These are phyloP conservation scores for Nakazawaea peltata DNA, from an alignment of 805 yeast species.

Conservation along the genomic window DNA sequence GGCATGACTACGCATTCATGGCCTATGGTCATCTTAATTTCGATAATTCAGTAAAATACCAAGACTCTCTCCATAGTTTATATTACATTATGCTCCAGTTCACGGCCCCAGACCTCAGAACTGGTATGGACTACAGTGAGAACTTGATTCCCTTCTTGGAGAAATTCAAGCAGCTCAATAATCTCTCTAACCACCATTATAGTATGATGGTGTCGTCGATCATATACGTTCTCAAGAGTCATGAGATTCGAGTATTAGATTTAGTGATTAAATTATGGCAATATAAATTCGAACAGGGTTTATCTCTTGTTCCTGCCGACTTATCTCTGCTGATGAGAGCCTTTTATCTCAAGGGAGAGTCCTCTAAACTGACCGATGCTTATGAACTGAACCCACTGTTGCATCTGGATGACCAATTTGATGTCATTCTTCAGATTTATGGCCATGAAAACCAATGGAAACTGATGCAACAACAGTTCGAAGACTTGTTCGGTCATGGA, in stretches of 20 bases:
- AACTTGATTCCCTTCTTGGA: slow-evolving; percentile 1
- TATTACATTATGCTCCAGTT: slow-evolving; percentile 1
- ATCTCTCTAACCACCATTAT: slow-evolving; percentile 7
- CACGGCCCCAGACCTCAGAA: neutral
- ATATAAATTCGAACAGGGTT: neutral
- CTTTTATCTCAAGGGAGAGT: slow-evolving; percentile 15
- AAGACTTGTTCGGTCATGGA: slow-evolving; percentile 45
- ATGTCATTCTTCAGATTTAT: slow-evolving; percentile 37
- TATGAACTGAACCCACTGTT: slow-evolving; percentile 30
- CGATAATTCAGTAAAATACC: slow-evolving; percentile 1
- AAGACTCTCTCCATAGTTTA: slow-evolving; percentile 1
- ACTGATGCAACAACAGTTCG: slow-evolving; percentile 47
- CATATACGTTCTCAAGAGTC: slow-evolving; percentile 4
- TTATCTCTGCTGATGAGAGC: slow-evolving; percentile 11
- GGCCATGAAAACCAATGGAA: slow-evolving; percentile 43
- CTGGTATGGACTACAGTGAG: neutral
- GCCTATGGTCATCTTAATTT: slow-evolving; percentile 7
- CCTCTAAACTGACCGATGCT: slow-evolving; percentile 19
- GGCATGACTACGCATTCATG: slow-evolving; percentile 3
- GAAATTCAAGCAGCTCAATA: slow-evolving; percentile 2
- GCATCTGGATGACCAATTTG: slow-evolving; percentile 40
- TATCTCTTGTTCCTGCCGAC: slow-evolving; percentile 5
- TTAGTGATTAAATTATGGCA: slow-evolving; percentile 1
- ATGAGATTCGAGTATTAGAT: neutral
- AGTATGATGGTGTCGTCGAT: slow-evolving; percentile 8